Evolutionary conservation across 2,329 filamentous ascomycete genomes (phyloP).

Genomic region (Cercospora citrullina): DNA sequence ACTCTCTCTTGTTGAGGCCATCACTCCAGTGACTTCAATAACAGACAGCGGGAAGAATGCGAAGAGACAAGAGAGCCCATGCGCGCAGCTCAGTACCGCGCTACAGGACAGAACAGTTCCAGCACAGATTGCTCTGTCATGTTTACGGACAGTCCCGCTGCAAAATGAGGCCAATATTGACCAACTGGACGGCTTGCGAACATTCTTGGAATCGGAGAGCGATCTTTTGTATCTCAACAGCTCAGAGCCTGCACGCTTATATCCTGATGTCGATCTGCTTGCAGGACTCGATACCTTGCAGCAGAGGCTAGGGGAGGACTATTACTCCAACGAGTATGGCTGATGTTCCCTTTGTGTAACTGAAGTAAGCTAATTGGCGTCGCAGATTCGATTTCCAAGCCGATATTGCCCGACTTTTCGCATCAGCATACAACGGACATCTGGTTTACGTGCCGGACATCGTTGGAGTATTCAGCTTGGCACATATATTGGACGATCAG

Average conservation of each 20-base stretch:
- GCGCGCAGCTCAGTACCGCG: neutral
- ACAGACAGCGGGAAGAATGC: neutral
- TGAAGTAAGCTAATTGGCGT: neutral
- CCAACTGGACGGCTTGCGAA: slow-evolving; percentile 12
- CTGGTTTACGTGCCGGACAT: slow-evolving; percentile 43
- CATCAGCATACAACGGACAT: slow-evolving; percentile 45
- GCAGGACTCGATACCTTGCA: slow-evolving; percentile 41
- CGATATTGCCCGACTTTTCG: slow-evolving; percentile 40
- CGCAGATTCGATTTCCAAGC: slow-evolving; percentile 40
- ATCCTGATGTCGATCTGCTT: slow-evolving; percentile 43
- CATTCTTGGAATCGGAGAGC: slow-evolving; percentile 41
- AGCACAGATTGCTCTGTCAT: slow-evolving; percentile 4
- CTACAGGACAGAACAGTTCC: neutral
- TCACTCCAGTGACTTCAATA: neutral
- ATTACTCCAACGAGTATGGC: slow-evolving; percentile 42
- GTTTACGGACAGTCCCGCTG: slow-evolving; percentile 15
- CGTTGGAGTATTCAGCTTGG: slow-evolving; percentile 41
- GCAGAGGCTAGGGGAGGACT: slow-evolving; percentile 33
- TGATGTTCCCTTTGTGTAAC: neutral
- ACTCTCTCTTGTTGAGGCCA: neutral
- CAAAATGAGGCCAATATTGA: slow-evolving; percentile 2
- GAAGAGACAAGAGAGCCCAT: slow-evolving; percentile 6
- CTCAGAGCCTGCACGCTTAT: slow-evolving; percentile 39
- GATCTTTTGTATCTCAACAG: slow-evolving; percentile 43
- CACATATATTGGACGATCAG: slow-evolving; percentile 19